These are phyloP conservation scores for Lodderomyces margitis DNA, from an alignment of 1,139 yeast species.

Conservation along the genomic window DNA sequence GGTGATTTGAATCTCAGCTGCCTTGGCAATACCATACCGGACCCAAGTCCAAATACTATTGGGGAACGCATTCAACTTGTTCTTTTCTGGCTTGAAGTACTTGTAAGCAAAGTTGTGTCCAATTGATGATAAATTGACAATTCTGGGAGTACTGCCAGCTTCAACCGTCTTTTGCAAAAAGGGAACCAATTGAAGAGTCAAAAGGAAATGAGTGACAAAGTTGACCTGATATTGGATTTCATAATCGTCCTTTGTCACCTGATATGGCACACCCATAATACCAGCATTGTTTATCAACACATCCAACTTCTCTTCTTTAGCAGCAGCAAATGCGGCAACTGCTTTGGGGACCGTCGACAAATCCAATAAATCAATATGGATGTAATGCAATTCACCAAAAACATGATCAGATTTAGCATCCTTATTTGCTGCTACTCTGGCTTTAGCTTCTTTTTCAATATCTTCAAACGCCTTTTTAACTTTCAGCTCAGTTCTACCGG, in stretches of 20 bases:
- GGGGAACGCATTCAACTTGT: slow-evolving; percentile 26
- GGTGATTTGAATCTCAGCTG: slow-evolving; percentile 32
- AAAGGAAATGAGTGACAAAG: slow-evolving; percentile 33
- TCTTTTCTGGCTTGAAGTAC: slow-evolving; percentile 24
- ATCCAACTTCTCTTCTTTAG: slow-evolving; percentile 29
- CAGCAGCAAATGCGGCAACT: slow-evolving; percentile 22
- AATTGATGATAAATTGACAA: slow-evolving; percentile 33
- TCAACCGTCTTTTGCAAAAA: slow-evolving; percentile 22
- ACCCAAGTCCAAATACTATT: slow-evolving; percentile 27
- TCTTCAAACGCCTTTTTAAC: slow-evolving; percentile 37
- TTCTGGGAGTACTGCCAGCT: slow-evolving; percentile 27
- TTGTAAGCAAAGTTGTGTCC: slow-evolving; percentile 30
- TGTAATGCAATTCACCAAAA: slow-evolving; percentile 28
- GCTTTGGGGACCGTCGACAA: slow-evolving; percentile 31
- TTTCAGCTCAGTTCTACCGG: slow-evolving; percentile 40
- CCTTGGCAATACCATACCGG: slow-evolving; percentile 38
- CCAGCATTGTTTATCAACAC: slow-evolving; percentile 44
- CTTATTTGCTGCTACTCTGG: slow-evolving; percentile 10
- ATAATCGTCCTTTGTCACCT: slow-evolving; percentile 34
- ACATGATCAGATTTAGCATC: slow-evolving; percentile 18
- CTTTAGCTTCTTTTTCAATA: slow-evolving; percentile 25
- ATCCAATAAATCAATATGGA: slow-evolving; percentile 34
- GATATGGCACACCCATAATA: slow-evolving; percentile 38
- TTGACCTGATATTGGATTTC: slow-evolving; percentile 47
- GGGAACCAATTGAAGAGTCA: slow-evolving; percentile 32